phyloP scores from a whole-genome alignment of 768 basidiomycete genomes.

The Leccinum fibrillosum region DNA sequence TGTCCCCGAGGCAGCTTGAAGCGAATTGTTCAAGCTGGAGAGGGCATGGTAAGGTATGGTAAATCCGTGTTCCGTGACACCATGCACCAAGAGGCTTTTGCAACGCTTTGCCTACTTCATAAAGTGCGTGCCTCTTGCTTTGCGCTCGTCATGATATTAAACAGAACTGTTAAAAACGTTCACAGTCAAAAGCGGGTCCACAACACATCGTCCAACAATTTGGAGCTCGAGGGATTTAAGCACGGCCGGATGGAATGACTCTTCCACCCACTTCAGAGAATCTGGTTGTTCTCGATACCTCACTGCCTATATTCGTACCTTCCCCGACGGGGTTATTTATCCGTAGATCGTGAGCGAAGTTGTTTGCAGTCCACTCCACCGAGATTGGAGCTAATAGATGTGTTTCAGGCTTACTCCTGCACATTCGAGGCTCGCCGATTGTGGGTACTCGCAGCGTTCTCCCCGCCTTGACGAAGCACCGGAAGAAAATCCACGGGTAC shows the following conservation, averaged over 20 bases:
- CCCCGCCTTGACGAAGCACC: no score
- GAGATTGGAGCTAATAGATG: no score
- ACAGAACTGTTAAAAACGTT: background rate
- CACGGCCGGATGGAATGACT: background rate
- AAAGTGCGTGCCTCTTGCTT: constrained; percentile 1
- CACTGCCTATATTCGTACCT: no score
- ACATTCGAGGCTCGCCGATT: no score
- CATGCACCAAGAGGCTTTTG: background rate
- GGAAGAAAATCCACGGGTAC: no score
- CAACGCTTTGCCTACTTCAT: background rate
- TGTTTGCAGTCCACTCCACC: no score
- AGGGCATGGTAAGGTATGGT: background rate
- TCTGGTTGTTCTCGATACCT: no score
- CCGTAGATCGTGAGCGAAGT: no score
- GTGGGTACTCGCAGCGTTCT: no score
- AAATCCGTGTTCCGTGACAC: background rate
- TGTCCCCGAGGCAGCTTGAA: constrained; percentile 72
- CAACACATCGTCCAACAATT: constrained; percentile 3
- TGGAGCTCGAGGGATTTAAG: constrained; percentile 13
- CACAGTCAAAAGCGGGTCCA: background rate
- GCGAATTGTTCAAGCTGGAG: constrained; percentile 33
- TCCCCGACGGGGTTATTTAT: no score
- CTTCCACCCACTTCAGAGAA: background rate
- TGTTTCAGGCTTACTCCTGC: no score
- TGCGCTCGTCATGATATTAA: background rate